phyloP scores from a whole-genome alignment of 1,139 yeast species.

The Debaryomycetaceae sp. region DNA sequence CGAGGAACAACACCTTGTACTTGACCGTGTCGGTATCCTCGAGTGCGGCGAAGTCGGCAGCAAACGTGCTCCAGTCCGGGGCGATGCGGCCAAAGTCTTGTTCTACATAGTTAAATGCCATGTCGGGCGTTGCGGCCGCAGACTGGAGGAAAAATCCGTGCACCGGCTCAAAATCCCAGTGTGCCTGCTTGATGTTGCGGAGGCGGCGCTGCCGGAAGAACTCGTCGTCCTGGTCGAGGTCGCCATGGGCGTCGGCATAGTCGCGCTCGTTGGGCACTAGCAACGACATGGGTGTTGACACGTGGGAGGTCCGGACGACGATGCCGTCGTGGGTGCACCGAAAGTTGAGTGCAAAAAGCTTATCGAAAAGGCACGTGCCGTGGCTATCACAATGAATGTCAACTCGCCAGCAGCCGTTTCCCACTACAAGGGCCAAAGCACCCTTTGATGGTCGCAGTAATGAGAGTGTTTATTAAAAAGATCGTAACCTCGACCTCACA shows the following conservation, averaged over 20 bases:
- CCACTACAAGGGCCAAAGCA: no score
- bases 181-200: constrained; percentile 5
- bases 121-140: constrained; percentile 41
- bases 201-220: constrained; percentile 14
- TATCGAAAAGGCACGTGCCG: no score
- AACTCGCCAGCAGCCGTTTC: no score
- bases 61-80: constrained; percentile 42
- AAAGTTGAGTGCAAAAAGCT: no score
- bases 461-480: no score
- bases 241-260: constrained; percentile 32
- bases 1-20: constrained; percentile 58
- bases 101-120: constrained; percentile 40
- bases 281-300: constrained; percentile 30
- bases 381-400: no score
- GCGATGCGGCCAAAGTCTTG: constrained; percentile 45
- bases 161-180: constrained; percentile 43
- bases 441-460: no score
- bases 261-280: constrained; percentile 30
- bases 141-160: constrained; percentile 52
- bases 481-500: no score
- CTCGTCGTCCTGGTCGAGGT: constrained; percentile 26
- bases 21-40: constrained; percentile 25
- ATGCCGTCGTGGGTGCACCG: no score
- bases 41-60: constrained; percentile 27
- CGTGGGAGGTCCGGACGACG: no score